Evolutionary conservation across 495 filamentous ascomycete genomes (phyloP), one percentile per base, ranked within the genome.

Genomic region (Immersiella caudata): DNA sequence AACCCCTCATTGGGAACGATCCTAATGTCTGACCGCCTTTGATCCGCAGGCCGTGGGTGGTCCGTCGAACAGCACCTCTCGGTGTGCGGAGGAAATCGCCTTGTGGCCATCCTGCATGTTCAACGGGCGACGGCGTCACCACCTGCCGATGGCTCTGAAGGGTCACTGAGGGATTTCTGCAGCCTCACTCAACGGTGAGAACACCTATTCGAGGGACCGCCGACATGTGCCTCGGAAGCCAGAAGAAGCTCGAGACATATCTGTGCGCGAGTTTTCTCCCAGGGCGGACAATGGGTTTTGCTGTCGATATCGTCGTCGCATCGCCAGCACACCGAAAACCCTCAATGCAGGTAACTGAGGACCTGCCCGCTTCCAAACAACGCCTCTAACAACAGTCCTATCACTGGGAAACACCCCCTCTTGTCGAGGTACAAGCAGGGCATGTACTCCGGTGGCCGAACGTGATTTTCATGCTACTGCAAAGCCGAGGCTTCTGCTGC

Each of bases 81-180:
- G 29, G 29, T 33, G 29, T 33, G 29, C 40, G 16, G 40, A 14
- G 40, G 9, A 14, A 46, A 46, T 46, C 40, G 14, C 11, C 11
- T 46, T 20, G 25, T 29, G 22, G 26, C 20, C 57, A 26, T 18
- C 60, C 36, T 50, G 60, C 60, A 16, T 24, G 60, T 62, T 21
- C 60, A 62, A 62, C 60, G 33, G 60, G 59, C 35, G 59, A 27
- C 29, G n/a, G n/a, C 59, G 59, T 33, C 59, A 49, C 35, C n/a
- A 16, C 35, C 35, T 49, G 12, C 35, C 35, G 33, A 9, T 27
- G 9, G 60, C 35, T 50, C 26, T 57, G 9, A 18, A 12, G 40
- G 14, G 40, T 46, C 40, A 46, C 21, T 62, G 60, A 62, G 60
- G 60, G 29, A 62, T 62, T 62, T 62, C 60, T 62, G 60, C 60